Evolutionary conservation across 176 grass and related monocot species (phyloP).

Genomic region (Chloris gayana): DNA sequence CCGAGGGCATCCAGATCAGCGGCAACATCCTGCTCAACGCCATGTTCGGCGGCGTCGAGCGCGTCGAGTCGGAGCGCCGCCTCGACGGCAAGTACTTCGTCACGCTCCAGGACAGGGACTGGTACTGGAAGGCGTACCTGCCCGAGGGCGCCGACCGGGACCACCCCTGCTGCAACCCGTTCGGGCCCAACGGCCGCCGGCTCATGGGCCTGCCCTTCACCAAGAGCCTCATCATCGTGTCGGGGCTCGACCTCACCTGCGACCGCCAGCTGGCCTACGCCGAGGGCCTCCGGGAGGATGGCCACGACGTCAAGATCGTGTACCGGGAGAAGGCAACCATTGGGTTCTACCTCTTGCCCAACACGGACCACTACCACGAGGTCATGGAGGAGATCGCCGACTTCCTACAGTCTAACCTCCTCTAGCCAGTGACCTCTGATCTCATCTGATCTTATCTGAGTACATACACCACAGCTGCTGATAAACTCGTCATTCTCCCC

Average conservation of each 20-base stretch:
- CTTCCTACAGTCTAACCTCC: conserved; percentile 69
- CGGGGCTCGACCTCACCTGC: conserved; percentile 84
- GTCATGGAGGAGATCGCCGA: conserved; percentile 95
- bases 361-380: conserved; percentile 91
- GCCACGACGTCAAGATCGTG: conserved; percentile 73
- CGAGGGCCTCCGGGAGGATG: conserved; percentile 68
- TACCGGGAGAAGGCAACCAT: conserved; percentile 86
- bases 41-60: conserved; percentile 83
- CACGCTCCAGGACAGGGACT: conserved; percentile 94
- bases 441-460: conserved; percentile 36
- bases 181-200: conserved; percentile 71
- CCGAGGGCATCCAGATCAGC: conserved; percentile 63
- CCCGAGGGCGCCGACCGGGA: conserved; percentile 90
- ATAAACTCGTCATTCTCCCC: conserved; percentile 11
- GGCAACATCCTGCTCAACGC: conserved; percentile 95
- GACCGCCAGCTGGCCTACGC: conserved; percentile 89
- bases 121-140: conserved; percentile 99
- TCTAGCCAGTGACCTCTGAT: no score
- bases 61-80: conserved; percentile 77
- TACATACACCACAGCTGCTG: conserved; percentile 45
- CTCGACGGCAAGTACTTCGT: conserved; percentile 98
- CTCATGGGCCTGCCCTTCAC: conserved; percentile 65
- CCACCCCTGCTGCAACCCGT: conserved; percentile 93
- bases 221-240: conserved; percentile 93
- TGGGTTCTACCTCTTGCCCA: conserved; percentile 90